Base-by-base conservation (phyloP, 1,284 basidiomycete species). In the Fomitopsis betulina region DNA sequence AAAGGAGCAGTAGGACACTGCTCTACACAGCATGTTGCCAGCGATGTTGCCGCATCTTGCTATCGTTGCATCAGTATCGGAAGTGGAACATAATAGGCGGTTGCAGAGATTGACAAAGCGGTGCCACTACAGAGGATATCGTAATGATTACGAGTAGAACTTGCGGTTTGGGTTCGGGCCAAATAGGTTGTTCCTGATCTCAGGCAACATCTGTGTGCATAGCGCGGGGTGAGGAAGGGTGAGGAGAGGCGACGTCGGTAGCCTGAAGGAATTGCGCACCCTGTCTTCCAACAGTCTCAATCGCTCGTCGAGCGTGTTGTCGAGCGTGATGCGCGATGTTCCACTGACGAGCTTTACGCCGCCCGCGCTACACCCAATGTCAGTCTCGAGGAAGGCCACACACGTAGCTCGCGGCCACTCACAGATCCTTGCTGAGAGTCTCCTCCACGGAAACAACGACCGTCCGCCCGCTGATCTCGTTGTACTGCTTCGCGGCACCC, bases 291-390 rank as follows among this genome's bases (percentile, higher is more conserved):
- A 77, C 62, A 97, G 75, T 66, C 86, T 81, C 68, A 98, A 74
- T 53, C 95, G 84, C 70, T 96, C 94, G 64, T 94, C 93, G 54
- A 98, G 79, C 0, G 94, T 95, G 71, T 98, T 97, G 73, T 97
- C 91, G 25, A 98, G 81, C 37, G 85, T 89, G 71, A 97, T 97
- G 54, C 92, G 84, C 47, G 82, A 80, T 13, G 79, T 80, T 42
- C 89, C 88, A 57, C 84, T 90, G 27, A 83, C 73, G 25, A 96
- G 82, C 66, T 89, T 87, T 49, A 96, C 76, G 27, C 95, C 95
- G 21, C 95, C 95, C 55, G 94, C 86, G 64, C 91, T 91, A 65
- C 60, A 35, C 54, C 32, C 10, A 33, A 13, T 30, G 40, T 30
- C 23, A 37, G 17, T 13, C 45, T 32, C 21, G 45, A 8, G 42